Conservation (phyloP, 2,329 filamentous ascomycete genomes). For the Dactylella cylindrospora region DNA sequence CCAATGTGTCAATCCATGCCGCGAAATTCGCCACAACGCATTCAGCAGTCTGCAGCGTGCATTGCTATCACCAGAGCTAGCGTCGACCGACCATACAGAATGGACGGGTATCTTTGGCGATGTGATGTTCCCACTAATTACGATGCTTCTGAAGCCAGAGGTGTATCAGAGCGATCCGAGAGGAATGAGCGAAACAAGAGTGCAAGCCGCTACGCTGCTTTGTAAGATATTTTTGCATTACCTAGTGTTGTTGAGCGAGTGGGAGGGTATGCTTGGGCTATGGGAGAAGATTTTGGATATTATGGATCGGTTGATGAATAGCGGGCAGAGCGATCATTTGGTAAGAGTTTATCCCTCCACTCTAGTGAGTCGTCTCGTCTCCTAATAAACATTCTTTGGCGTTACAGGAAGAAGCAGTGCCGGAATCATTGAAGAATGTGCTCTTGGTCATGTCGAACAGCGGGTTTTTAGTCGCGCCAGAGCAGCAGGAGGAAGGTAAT, state of each 20-base stretch:
- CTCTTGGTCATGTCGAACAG: conserved; percentile 91
- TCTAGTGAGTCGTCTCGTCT: conserved; percentile 9
- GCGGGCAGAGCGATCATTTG: conserved; percentile 83
- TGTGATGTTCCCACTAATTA: conserved; percentile 88
- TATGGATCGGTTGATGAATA: conserved; percentile 95
- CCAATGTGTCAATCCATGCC: conserved; percentile 91
- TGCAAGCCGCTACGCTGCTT: conserved; percentile 84
- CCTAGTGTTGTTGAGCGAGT: conserved; percentile 77
- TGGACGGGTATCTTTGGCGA: conserved; percentile 95
- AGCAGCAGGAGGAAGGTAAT: conserved; percentile 57
- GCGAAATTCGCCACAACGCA: conserved; percentile 86
- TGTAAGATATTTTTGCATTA: conserved; percentile 97
- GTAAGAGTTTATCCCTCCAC: conserved; percentile 58
- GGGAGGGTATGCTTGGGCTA: conserved; percentile 84
- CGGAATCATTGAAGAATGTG: conserved; percentile 94
- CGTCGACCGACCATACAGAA: conserved; percentile 78
- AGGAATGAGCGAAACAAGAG: conserved; percentile 93
- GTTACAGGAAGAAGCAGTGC: conserved; percentile 82
- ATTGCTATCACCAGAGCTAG: conserved; percentile 79
- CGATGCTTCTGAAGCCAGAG: conserved; percentile 85
- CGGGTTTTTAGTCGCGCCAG: conserved; percentile 75
- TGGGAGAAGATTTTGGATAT: conserved; percentile 92
- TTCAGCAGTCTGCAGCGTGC: conserved; percentile 83
- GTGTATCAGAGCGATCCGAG: conserved; percentile 86
- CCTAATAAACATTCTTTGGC: conserved; percentile 27